Percentiles rank a stretch among this genome's conserved stretches.
Evolutionary conservation across 768 basidiomycete genomes (phyloP).

Genomic region (Russula griseocarnosa): DNA sequence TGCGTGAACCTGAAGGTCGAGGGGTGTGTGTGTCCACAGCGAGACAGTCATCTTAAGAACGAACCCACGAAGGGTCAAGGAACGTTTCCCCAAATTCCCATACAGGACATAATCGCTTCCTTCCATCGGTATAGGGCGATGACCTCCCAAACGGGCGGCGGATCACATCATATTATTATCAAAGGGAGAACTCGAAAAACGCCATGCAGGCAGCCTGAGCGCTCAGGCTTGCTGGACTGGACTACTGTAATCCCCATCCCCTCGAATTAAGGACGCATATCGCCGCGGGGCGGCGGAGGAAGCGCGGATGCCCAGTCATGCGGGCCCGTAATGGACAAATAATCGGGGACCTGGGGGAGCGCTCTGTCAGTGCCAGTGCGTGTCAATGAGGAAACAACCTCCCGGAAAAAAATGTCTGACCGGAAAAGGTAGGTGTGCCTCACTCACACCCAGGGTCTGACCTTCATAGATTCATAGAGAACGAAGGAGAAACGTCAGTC

Average conservation of each 20-base stretch:
- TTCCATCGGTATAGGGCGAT: background rate
- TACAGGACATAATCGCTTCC: background rate
- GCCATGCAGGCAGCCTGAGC: background rate
- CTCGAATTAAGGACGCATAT: background rate
- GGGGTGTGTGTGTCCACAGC: constrained; percentile 24
- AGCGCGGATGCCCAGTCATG: constrained; percentile 4
- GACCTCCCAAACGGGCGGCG: constrained; percentile 4
- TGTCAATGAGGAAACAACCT: background rate
- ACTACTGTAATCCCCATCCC: no score
- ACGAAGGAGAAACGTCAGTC: background rate
- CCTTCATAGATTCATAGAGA: no score
- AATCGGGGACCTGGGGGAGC: no score
- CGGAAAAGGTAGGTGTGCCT: background rate
- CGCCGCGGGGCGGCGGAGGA: constrained; percentile 9
- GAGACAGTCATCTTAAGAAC: constrained; percentile 17
- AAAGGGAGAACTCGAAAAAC: background rate
- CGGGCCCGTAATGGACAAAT: no score
- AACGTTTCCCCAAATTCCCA: background rate
- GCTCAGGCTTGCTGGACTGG: background rate
- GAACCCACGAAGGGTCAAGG: no score
- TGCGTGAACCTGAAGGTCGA: background rate
- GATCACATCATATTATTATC: background rate
- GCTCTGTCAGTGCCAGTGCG: no score
- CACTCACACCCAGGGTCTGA: background rate
- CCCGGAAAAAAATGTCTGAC: background rate